Evolutionary conservation across 106 monocot species (phyloP), one percentile per base, ranked within the genome.

Genomic region (Dendrobium chrysotoxum): DNA sequence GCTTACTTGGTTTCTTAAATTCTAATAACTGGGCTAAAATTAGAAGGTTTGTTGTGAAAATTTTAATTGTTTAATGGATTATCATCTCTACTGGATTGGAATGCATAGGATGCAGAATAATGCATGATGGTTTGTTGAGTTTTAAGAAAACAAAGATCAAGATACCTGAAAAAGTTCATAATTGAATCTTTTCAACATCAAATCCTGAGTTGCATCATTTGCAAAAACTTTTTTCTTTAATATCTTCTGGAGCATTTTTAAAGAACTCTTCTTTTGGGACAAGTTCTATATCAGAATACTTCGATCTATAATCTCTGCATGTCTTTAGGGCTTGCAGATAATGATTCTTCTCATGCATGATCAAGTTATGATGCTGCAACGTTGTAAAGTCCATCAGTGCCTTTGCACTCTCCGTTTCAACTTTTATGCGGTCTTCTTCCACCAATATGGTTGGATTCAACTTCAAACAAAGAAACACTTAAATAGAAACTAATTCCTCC

Each of bases 321-420:
- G 99, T 87, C 57, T 95, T 99, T 41, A 99, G 95, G 38, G 91
- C 91, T 75, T 99, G 95, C 75, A 93, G 64, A 81, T 95, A 95
- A 79, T 95, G 95, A 42, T 93, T 95, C 88, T 99, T 99, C 90
- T 99, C 99, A 41, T 99, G 95, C 87, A n/a, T n/a, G n/a, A 93
- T 85, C 79, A 99, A 70, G 72, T 95, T 99, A 77, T 99, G 95
- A 38, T 95, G 86, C 80, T 99, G 99, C 74, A 99, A 42, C 20
- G 90, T 99, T 17, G 99, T 88, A 28, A 90, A 86, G 78, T 99
- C 99, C 81, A 99, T 93, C 5, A 95, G 99, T 18, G 82, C 93
- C 88, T 93, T 99, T 2, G 95, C 95, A 21, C 81, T 65, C 82
- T 99, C 99, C 57, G 95, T 99, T 77, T 99, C 99, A 25, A 83